Percentiles rank a stretch among this genome's conserved stretches.
These are phyloP conservation scores for Byssochlamys sp. DNA, from an alignment of 2,329 filamentous ascomycete species.

Conservation along the genomic window DNA sequence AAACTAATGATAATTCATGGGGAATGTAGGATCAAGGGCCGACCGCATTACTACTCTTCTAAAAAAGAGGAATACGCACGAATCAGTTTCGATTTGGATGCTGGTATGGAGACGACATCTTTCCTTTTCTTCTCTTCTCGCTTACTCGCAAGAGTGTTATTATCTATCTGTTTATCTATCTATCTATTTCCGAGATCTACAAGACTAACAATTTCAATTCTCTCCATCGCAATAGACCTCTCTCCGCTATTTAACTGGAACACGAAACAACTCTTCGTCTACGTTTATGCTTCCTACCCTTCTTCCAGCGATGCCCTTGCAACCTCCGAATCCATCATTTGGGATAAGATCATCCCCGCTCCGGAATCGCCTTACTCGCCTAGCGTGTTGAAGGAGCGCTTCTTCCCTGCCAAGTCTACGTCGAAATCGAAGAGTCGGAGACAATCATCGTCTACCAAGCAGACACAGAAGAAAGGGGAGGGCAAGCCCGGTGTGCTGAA, in stretches of 20 bases:
- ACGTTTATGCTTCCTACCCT: constrained; percentile 70
- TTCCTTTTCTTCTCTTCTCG: background rate
- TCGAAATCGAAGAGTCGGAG: background rate
- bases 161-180: no score
- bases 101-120: constrained; percentile 38
- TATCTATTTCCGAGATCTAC: no score
- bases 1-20: background rate
- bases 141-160: no score
- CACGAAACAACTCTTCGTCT: constrained; percentile 96
- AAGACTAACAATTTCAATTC: background rate
- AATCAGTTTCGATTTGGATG: constrained; percentile 84
- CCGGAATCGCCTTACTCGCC: constrained; percentile 8
- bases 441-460: constrained; percentile 5
- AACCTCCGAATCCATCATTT: constrained; percentile 66
- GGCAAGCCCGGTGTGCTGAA: constrained; percentile 53
- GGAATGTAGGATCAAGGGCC: constrained; percentile 61
- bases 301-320: constrained; percentile 27
- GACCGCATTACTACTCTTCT: constrained; percentile 87
- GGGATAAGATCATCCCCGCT: constrained; percentile 49
- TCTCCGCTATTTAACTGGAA: constrained; percentile 96
- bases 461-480: constrained; percentile 7
- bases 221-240: constrained; percentile 50
- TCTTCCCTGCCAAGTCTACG: constrained; percentile 18
- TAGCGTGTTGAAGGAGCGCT: constrained; percentile 27
- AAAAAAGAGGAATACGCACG: constrained; percentile 94